These are phyloP conservation scores for Vicia villosa DNA, from an alignment of 306 rosid species.

Conservation along the genomic window DNA sequence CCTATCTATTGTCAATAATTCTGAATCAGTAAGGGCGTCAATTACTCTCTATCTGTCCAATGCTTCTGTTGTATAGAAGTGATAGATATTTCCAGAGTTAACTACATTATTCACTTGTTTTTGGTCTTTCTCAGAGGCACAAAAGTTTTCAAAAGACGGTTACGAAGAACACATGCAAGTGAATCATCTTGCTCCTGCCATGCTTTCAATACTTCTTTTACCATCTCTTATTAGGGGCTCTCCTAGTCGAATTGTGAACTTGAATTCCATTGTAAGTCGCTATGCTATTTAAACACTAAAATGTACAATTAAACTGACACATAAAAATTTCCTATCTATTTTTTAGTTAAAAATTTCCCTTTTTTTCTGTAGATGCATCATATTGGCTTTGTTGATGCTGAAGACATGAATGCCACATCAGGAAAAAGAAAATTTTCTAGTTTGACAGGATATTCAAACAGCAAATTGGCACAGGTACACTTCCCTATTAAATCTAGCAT, in stretches of 20 bases:
- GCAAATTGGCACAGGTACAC: conserved; percentile 94
- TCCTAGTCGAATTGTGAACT: conserved; percentile 90
- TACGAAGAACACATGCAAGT: conserved; percentile 98
- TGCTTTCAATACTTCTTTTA: conserved; percentile 90
- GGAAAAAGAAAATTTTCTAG: conserved; percentile 78
- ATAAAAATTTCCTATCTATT: neutral
- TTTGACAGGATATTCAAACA: conserved; percentile 74
- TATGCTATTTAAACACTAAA: conserved; percentile 14
- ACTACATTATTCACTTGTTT: conserved; percentile 11
- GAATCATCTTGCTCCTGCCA: conserved; percentile 94
- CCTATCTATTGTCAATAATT: conserved; percentile 20
- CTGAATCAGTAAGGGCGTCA: neutral
- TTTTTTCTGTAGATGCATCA: conserved; percentile 74
- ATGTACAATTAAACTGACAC: neutral
- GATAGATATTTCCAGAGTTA: no score
- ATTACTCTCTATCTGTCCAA: no score
- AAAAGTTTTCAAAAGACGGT: conserved; percentile 83
- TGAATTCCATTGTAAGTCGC: conserved; percentile 87
- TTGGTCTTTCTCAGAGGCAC: conserved; percentile 69
- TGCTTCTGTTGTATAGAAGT: no score
- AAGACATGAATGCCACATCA: conserved; percentile 82
- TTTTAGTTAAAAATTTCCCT: neutral
- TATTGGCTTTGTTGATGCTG: conserved; percentile 86
- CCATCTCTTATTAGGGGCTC: conserved; percentile 95
- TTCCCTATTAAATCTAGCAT: neutral